Base-by-base conservation (phyloP, 805 yeast species). In the Brettanomyces bruxellensis region DNA sequence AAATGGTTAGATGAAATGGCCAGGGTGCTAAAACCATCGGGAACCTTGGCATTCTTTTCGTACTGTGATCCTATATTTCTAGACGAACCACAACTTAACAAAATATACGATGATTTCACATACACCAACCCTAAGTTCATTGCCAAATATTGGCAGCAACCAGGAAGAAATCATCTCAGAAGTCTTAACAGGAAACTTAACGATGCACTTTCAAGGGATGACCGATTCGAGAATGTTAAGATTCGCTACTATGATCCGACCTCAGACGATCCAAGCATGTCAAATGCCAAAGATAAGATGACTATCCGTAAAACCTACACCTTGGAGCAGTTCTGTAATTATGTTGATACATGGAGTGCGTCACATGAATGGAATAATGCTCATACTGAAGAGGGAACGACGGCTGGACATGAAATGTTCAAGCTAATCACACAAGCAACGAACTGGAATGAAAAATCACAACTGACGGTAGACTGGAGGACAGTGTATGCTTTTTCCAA, bases 81-180 rank as follows among this genome's bases (percentile, higher is more conserved):
- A 47, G 71, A 73, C 3, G 64, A 57, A 50, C 80, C 83, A 0
- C 67, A 68, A 38, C 81, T 85, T 1, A 81, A 83, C 51, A 68
- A 71, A 38, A 59, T 83, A 5, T 71, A 78, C 43, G 55, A 61
- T 39, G 62, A 69, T 38, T 62, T 68, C 43, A 67, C 65, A 5
- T 76, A 76, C 51, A 70, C 68, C 25, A 67, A 66, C 42, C 68
- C 73, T 0, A 57, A 61, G 3, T 66, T 57, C 40, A 59, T 83
- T 41, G 90, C 90, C 0, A 79, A 81, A 0, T 78, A 78, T 58
- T 90, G 97, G 97, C 85, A 86, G 55, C 84, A 83, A 53, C 93
- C 95, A 0, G 97, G 96, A 0, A 69, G 95, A 42, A 45, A 57
- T 5, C 65, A 74, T 12, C 61, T 90, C 34, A 66, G 81, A 44